These are phyloP conservation scores for Curvularia spicifera DNA, from an alignment of 2,329 filamentous ascomycete genomes.

Conservation along the genomic window DNA sequence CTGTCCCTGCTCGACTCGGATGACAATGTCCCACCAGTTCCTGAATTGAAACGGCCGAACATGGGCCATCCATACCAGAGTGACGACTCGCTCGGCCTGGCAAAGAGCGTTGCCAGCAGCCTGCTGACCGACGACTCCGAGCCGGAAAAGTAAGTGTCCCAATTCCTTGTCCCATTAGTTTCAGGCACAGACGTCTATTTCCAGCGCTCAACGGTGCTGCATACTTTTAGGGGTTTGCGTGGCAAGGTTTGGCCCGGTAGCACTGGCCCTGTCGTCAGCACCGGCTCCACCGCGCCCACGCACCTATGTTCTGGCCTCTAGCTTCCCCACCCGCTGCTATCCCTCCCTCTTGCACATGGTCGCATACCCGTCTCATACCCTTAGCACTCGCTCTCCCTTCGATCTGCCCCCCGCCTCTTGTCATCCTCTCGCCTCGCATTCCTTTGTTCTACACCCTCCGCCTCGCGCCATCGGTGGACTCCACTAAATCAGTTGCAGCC, in stretches of 20 bases:
- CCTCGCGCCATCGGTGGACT: constrained; percentile 22
- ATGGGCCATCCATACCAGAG: constrained; percentile 37
- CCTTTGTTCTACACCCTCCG: constrained; percentile 21
- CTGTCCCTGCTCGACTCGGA: constrained; percentile 28
- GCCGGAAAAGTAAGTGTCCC: constrained; percentile 54
- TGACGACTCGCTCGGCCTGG: constrained; percentile 52
- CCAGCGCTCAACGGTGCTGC: not conserved
- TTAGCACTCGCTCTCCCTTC: constrained; percentile 21
- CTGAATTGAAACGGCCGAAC: constrained; percentile 23
- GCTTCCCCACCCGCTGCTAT: constrained; percentile 30
- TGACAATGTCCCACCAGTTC: constrained; percentile 33
- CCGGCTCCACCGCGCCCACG: constrained; percentile 26
- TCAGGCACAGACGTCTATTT: constrained; percentile 8
- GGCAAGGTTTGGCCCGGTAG: constrained; percentile 13
- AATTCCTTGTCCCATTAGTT: constrained; percentile 16
- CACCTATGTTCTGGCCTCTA: constrained; percentile 25
- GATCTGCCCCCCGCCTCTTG: constrained; percentile 13
- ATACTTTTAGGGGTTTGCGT: constrained; percentile 5
- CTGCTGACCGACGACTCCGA: constrained; percentile 61
- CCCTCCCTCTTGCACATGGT: constrained; percentile 14
- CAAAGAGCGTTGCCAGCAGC: constrained; percentile 56
- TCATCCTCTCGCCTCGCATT: constrained; percentile 18
- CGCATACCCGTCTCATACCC: constrained; percentile 19
- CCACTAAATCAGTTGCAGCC: constrained; percentile 42
- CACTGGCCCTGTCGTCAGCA: constrained; percentile 27